These are phyloP conservation scores for Stromatinia cepivora DNA, from an alignment of 2,329 filamentous ascomycete genomes.

Conservation along the genomic window DNA sequence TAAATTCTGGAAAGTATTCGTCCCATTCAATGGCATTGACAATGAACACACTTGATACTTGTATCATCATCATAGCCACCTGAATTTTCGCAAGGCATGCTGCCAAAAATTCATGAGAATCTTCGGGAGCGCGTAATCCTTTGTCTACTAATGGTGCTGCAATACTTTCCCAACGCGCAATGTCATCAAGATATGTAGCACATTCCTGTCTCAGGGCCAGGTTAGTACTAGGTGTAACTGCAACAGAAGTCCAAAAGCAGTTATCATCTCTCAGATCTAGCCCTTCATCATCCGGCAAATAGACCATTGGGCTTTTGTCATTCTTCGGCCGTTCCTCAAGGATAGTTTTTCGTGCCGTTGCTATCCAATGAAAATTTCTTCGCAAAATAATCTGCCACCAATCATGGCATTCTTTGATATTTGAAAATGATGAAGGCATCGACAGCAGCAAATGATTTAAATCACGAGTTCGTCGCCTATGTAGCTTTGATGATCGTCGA, in stretches of 20 bases:
- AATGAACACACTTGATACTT: slow-evolving; percentile 19
- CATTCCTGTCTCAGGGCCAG: slow-evolving; percentile 18
- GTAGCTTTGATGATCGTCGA: background rate
- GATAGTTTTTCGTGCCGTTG: slow-evolving; percentile 1
- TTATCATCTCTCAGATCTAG: slow-evolving; percentile 7
- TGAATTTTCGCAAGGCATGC: slow-evolving; percentile 26
- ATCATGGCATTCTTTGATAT: slow-evolving; percentile 22
- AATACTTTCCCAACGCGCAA: slow-evolving; percentile 24
- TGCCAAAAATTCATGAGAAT: slow-evolving; percentile 10
- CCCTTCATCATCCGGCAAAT: background rate
- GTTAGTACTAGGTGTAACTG: background rate
- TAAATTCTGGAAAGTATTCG: slow-evolving; percentile 23
- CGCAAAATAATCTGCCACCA: slow-evolving; percentile 26
- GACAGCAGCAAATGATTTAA: slow-evolving; percentile 3
- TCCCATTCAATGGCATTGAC: slow-evolving; percentile 24
- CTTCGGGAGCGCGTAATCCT: background rate
- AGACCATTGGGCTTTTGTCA: background rate
- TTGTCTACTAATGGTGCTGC: slow-evolving; percentile 14
- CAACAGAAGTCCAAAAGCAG: slow-evolving; percentile 8
- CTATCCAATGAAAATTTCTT: slow-evolving; percentile 25
- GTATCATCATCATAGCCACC: slow-evolving; percentile 19
- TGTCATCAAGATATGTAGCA: slow-evolving; percentile 21
- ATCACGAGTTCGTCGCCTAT: slow-evolving; percentile 3
- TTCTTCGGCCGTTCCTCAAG: background rate
- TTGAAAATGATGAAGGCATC: slow-evolving; percentile 22